Evolutionary conservation across 2,329 filamentous ascomycete species (phyloP), one percentile per base, ranked within the genome.

Genomic region (Monosporascus sp.): DNA sequence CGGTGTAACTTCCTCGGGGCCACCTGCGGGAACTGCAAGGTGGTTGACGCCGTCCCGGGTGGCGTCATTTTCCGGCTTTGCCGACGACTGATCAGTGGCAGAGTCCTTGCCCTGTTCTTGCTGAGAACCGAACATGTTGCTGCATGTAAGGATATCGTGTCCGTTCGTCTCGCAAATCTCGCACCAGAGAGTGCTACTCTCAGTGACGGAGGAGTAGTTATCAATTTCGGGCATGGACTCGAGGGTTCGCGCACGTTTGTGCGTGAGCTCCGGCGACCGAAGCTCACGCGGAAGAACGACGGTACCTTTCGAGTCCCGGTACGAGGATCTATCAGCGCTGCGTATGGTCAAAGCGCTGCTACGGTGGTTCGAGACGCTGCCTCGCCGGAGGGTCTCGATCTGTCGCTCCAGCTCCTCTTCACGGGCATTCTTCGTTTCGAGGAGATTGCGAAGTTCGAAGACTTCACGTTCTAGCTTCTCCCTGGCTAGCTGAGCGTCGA

Each of bases 71-170:
- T 65, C 66, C 3, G 66, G 68, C 54, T 61, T 56, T 37, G 47
- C 44, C 17, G 54, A 48, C 49, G 52, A 38, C 38, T 57, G 60
- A 47, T 63, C 58, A 46, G 60, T 51, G 43, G 54, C 43, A n/a
- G 48, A 49, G 39, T 49, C 39, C 47, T 62, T 63, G 51, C 54
- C 59, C 46, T 63, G 63, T 44, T 61, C 64, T 38, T 61, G 61
- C 48, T 67, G 74, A 7, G 74, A 67, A 2, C 80, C 84, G 69
- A 89, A 93, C 85, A 96, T 94, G 69, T 90, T 93, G 50, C 89
- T 91, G 77, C 93, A 97, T 22, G 89, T 95, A 52, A 97, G 77
- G 55, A 97, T 96, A 64, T 97, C 93, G 66, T 97, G 93, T 17
- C 93, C 92, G 47, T 83, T 81, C 37, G 89, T 89, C 74, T 97